Evolutionary conservation across 164 flowering plant species (phyloP), one percentile per base, ranked within the genome.

Genomic region (Aristolochia contorta): DNA sequence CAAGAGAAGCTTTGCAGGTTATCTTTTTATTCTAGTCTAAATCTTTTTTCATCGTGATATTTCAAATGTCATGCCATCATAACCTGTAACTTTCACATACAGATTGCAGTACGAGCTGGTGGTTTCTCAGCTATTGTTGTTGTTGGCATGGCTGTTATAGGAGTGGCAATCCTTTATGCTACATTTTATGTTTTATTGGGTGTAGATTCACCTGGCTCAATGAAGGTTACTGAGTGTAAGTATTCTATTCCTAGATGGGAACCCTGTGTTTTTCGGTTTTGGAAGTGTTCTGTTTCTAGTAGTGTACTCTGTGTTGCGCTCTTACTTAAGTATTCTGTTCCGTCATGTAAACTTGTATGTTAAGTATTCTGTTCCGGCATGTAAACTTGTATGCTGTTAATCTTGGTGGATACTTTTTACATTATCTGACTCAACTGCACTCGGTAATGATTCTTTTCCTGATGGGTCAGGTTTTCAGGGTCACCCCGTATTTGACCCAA

Each of bases 21-120:
- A 63, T 67, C 55, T 24, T 43, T 56, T 48, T 46, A 27, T 25
- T 47, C 15, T 63, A 16, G 0, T 57, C 45, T 66, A 16, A 21
- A 27, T 27, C 16, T 63, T 54, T 16, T 16, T 57, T 22, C 8
- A 63, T 57, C 33, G 30, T 1, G 10, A 21, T 33, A n/a, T n/a
- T 16, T 8, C 20, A n/a, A 19, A 12, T 12, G 19, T n/a, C 5
- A 50, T 50, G 21, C 54, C 43, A 37, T 50, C 54, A 2, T 1
- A n/a, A n/a, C 0, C 23, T 19, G 54, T n/a, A 23, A 16, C 47
- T 62, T 27, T 69, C 47, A 50, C 63, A 33, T 71, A 63, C 85
- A 93, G 99, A 54, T 93, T 62, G 99, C 99, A 71, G 89, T 86
- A 57, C 95, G 99, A 67, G 99, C 99, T 73, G 99, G 99, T 77